Base-by-base conservation (phyloP, 2,329 filamentous ascomycete genomes). In the Sporothrix schenckii region DNA sequence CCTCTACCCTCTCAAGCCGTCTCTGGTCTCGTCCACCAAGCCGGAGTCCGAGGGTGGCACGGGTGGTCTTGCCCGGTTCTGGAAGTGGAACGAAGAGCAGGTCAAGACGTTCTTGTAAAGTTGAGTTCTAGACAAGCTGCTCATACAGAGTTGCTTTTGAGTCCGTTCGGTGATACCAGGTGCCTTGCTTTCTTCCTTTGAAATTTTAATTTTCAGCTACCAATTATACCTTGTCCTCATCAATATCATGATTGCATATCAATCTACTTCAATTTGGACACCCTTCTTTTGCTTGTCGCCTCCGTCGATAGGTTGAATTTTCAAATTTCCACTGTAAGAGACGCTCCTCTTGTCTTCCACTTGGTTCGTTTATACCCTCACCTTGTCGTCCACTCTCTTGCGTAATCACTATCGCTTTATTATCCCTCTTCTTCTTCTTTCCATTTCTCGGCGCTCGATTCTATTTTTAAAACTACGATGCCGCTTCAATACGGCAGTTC, bases 21-120 rank as follows among this genome's bases (percentile, higher is more conserved):
- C 69, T 14, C 50, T 73, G 5, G 60, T 50, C 13, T n/a, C 56
- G 14, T 68, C 49, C 2, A 41, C 58, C 39, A 70, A 70, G 70
- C 21, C 58, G 1, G 66, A 67, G 58, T 34, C 54, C 1, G 71
- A 73, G 47, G 72, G 73, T 13, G 70, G 72, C 13, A 66, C 61
- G 1, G 72, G 72, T 10, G 54, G 66, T 4, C 58, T 61, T 1
- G 65, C 60, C 16, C 39, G 61, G 9, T 74, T 60, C n/a, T 73
- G 69, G 61, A 27, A 69, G 14, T 74, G 72, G 71, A 70, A 50
- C 13, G 69, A 71, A 53, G 56, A 71, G 53, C 70, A 74, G 67
- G 54, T 72, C 47, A 69, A 70, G 56, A 44, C 11, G 7, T 72
- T 49, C 11, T 27, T 71, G 56, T 71, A 30, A 68, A 60, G n/a